Conservation (phyloP, 192 early-diverging fungal genomes). For the Mortierella claussenii region DNA sequence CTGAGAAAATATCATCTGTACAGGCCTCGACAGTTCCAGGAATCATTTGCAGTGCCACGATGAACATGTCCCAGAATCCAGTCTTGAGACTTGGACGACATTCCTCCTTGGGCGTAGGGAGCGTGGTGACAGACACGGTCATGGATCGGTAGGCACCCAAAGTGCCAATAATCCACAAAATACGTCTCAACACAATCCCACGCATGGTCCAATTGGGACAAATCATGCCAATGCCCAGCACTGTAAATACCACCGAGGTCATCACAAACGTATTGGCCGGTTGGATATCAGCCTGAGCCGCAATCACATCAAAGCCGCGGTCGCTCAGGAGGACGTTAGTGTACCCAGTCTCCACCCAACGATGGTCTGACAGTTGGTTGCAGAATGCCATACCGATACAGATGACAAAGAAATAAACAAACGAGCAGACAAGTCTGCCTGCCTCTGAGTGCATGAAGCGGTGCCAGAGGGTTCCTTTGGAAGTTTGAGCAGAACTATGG, state of each 20-base stretch:
- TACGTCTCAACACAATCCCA: conserved; percentile 41
- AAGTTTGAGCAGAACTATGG: too few relatives aligned
- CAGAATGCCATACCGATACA: conserved; percentile 53
- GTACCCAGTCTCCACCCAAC: conserved; percentile 50
- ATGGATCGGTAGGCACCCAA: conserved; percentile 35
- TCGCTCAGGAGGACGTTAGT: conserved; percentile 39
- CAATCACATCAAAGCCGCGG: conserved; percentile 53
- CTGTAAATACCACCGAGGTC: conserved; percentile 47
- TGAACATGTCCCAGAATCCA: conserved; percentile 51
- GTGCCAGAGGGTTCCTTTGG: conserved; percentile 9
- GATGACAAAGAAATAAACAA: conserved; percentile 38
- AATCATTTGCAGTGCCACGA: conserved; percentile 44
- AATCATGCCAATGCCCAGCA: conserved; percentile 35
- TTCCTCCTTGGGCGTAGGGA: conserved; percentile 53
- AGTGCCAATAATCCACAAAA: conserved; percentile 50
- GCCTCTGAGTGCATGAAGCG: conserved; percentile 38
- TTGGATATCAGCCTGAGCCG: conserved; percentile 27
- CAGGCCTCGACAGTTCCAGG: conserved; percentile 54
- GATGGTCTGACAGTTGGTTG: conserved; percentile 55
- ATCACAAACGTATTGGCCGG: conserved; percentile 53
- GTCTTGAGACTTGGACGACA: conserved; percentile 43
- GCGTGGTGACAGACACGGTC: conserved; percentile 48
- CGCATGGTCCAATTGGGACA: conserved; percentile 46
- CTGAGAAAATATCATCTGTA: conserved; percentile 59
- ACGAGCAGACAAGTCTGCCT: conserved; percentile 32